Evolutionary conservation across 208 protist species (phyloP), one percentile per base, ranked within the genome.

Genomic region (Angomonas deanei): DNA sequence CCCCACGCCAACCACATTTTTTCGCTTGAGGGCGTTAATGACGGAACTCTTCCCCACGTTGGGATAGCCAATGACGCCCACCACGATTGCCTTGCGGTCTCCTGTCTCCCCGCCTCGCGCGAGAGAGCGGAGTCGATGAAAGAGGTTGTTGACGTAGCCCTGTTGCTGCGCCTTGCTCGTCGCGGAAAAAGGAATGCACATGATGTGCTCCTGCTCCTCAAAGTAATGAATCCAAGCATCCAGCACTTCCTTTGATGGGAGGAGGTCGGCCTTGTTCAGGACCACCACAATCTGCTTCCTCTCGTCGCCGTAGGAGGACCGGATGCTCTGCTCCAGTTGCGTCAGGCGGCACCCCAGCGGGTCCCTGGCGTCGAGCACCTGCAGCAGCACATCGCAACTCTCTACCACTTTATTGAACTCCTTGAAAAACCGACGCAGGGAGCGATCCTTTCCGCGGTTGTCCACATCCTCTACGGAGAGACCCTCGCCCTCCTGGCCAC

Each of bases 21-120:
- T 86, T 11, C 97, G 84, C 72, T 98, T 99, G n/a, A 99, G 80
- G 0, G 91, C 88, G 69, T 99, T 99, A 68, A 99, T 99, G 23
- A 99, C 79, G 33, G 91, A 98, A 28, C 80, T 94, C 78, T 99
- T 99, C 23, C 93, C 98, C 6, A 99, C 98, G 70, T 99, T 99
- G 26, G 98, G 98, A 67, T 98, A 99, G 30, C 98, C 98, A 79
- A 98, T 98, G 31, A 98, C 94, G 48, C 98, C 97, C 15, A 99
- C 98, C 19, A 92, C 89, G 58, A 99, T 97, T 3, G 86, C 62
- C 64, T 91, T 95, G 66, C 86, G 84, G 8, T 81, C 92, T 13
- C 79, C 75, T 31, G 77, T 90, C 58, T 94, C 86, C 4, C 84
- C 78, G 93, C 32, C 73, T 39, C 88, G 67, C 15, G 73, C 72